Percentiles rank a stretch among this genome's conserved stretches.
These are phyloP conservation scores for Hemileia vastatrix DNA, from an alignment of 1,284 basidiomycete species.

Conservation along the genomic window DNA sequence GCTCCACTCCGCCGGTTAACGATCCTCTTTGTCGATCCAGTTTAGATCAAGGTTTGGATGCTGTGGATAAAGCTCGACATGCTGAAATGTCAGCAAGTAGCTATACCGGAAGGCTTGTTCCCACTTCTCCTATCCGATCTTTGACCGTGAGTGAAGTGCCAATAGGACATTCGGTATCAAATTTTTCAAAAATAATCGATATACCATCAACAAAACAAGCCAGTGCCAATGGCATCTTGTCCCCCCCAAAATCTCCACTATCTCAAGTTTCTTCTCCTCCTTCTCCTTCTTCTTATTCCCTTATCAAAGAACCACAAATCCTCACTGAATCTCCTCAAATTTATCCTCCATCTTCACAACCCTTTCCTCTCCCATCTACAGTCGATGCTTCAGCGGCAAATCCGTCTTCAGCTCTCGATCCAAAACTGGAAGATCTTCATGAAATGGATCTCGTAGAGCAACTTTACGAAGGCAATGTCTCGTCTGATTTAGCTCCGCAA, in stretches of 20 bases:
- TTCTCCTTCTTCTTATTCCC: no score
- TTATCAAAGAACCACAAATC: background rate
- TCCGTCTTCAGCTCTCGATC: no score
- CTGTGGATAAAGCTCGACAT: no score
- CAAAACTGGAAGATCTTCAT: slow-evolving; percentile 54
- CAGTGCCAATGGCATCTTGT: no score
- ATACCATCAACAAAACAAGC: background rate
- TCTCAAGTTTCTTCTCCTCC: no score
- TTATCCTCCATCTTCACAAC: no score
- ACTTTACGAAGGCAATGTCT: slow-evolving; percentile 67
- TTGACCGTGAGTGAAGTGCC: background rate
- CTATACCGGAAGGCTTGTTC: background rate
- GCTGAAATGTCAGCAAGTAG: no score
- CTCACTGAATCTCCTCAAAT: slow-evolving; percentile 8
- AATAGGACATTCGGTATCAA: background rate
- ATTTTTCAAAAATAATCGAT: background rate
- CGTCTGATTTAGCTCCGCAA: slow-evolving; percentile 51
- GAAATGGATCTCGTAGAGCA: slow-evolving; percentile 93
- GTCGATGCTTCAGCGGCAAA: slow-evolving; percentile 31
- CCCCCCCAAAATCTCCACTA: no score
- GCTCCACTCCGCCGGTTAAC: slow-evolving; percentile 22
- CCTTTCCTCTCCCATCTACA: slow-evolving; percentile 32
- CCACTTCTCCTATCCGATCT: background rate
- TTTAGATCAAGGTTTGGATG: no score
- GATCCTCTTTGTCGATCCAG: background rate